Evolutionary conservation across 495 filamentous ascomycete genomes (phyloP), one percentile per base, ranked within the genome.

Genomic region (Neurospora pannonica): DNA sequence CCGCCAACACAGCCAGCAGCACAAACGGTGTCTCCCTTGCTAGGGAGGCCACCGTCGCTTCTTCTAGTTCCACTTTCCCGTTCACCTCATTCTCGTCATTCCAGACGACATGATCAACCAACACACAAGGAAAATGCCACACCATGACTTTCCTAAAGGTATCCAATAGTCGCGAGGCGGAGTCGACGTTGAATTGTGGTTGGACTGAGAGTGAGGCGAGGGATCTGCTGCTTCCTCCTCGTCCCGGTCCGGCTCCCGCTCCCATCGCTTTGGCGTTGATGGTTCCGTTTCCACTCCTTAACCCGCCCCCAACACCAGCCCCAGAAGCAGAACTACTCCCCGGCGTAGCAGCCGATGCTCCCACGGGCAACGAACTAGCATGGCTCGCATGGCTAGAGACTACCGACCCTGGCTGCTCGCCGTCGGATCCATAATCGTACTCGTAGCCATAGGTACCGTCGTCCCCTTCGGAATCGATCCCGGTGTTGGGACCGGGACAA

Each of bases 171-270:
- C 76, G 78, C 34, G 74, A 72, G 39, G 85, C 85, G n/a, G 82
- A 85, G 70, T 85, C 84, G 36, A 86, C 78, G 71, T 87, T 87
- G 73, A 87, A 87, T 77, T 82, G 84, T 13, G 85, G 85, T 73
- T 84, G 82, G 24, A 85, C 77, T 8, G 81, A 77, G 28, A 85
- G 48, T 6, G 74, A 80, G 4, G 79, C 75, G 11, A 77, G 38
- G 54, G 75, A 67, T 28, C 15, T 15, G 75, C 54, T 78, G 43
- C 4, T 79, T 73, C 60, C 74, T 71, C 7, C 78, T 77, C 11
- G 24, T 19, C 54, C 15, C 2, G 5, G 54, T 19, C 54, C 39
- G 5, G 15, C 5, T 42, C n/a, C 19, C 7, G n/a, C 8, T 4
- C 8, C 76, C 17, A 72, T 67, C 31, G 11, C 71, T 31, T 70